These are phyloP conservation scores for Choiromyces venosus DNA, from an alignment of 495 filamentous ascomycete genomes.

Conservation along the genomic window DNA sequence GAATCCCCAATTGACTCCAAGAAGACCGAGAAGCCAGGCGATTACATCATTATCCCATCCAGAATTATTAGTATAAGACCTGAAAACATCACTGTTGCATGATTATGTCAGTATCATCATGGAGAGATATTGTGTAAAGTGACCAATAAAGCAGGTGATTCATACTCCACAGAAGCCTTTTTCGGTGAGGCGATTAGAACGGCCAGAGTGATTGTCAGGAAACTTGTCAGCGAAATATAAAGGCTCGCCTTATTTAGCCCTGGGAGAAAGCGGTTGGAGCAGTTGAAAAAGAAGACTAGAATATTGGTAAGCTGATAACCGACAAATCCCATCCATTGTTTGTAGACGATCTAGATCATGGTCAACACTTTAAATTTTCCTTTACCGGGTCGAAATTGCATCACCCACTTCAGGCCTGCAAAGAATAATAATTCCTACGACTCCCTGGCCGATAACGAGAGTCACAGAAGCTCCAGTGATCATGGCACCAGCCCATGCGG, in stretches of 20 bases:
- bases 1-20: slow-evolving; percentile 37
- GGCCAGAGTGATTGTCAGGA: slow-evolving; percentile 22
- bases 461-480: slow-evolving; percentile 32
- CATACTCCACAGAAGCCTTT: slow-evolving; percentile 20
- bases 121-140: not conserved
- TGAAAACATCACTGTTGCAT: slow-evolving; percentile 13
- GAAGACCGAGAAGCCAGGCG: slow-evolving; percentile 25
- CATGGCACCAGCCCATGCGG: slow-evolving; percentile 33
- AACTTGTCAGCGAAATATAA: slow-evolving; percentile 25
- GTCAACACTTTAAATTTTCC: slow-evolving; percentile 3
- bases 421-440: slow-evolving; percentile 33
- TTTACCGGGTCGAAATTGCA: not conserved
- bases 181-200: slow-evolving; percentile 26
- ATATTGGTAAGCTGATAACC: slow-evolving; percentile 31
- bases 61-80: slow-evolving; percentile 22
- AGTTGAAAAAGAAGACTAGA: slow-evolving; percentile 31
- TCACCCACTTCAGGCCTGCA: slow-evolving; percentile 26
- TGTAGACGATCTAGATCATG: slow-evolving; percentile 20
- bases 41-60: slow-evolving; percentile 27
- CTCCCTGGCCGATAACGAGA: slow-evolving; percentile 25
- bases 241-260: slow-evolving; percentile 27
- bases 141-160: not conserved
- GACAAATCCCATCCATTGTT: slow-evolving; percentile 33
- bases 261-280: slow-evolving; percentile 21
- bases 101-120: not conserved